Evolutionary conservation across 805 yeast genomes (phyloP).

Genomic region (Nematodospora valgi): DNA sequence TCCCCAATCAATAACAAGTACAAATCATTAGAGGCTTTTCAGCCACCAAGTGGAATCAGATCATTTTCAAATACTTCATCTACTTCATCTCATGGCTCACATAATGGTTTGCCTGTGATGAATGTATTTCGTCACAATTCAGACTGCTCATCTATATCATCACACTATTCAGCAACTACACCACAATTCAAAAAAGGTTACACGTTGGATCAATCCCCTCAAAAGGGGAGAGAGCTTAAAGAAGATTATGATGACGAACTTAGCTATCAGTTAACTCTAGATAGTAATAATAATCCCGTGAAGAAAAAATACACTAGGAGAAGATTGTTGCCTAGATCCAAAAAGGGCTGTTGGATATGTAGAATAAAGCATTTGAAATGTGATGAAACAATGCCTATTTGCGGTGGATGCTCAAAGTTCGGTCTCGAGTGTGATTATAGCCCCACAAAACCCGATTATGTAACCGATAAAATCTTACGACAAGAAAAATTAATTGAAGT

Average conservation of each 20-base stretch:
- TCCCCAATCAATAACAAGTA: constrained; percentile 4
- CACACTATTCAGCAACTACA: neutral
- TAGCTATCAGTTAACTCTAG: neutral
- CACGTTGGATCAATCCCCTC: too few species aligned
- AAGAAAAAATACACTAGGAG: constrained; percentile 36
- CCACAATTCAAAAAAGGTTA: neutral
- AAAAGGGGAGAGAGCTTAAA: neutral
- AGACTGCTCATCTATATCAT: too few species aligned
- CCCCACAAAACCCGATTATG: constrained; percentile 36
- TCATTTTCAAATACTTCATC: neutral
- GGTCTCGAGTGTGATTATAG: constrained; percentile 43
- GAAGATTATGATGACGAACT: neutral
- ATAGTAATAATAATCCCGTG: constrained; percentile 1
- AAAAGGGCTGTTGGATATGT: constrained; percentile 46
- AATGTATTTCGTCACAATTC: constrained; percentile 24
- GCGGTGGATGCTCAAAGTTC: constrained; percentile 35
- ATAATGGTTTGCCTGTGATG: constrained; percentile 15
- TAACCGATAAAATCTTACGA: constrained; percentile 30
- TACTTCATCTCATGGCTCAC: neutral
- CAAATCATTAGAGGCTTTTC: neutral
- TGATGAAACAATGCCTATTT: constrained; percentile 37
- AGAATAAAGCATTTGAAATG: constrained; percentile 44
- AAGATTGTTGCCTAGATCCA: constrained; percentile 38
- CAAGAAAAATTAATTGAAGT: constrained; percentile 32
- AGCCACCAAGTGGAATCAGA: neutral